phyloP scores from a whole-genome alignment of 441 rosid genomes.

The Bruguiera hainesii region DNA sequence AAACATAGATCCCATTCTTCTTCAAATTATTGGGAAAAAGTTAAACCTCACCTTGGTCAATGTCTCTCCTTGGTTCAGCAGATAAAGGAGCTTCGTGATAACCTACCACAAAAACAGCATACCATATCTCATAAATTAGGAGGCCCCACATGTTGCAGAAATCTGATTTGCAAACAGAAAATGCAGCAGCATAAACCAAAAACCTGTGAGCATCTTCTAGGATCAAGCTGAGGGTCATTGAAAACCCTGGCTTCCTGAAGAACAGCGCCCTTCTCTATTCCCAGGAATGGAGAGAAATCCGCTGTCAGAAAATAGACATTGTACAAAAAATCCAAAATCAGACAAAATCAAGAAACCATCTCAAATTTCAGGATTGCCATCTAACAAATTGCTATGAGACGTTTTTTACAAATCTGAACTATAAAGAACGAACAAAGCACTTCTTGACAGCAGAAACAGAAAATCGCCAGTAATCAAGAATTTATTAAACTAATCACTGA shows the following conservation, averaged over 20 bases:
- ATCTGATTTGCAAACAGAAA: slow-evolving; percentile 5
- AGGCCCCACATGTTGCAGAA: background rate
- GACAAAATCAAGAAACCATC: too few species aligned
- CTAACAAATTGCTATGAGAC: too few species aligned
- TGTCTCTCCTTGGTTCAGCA: slow-evolving; percentile 94
- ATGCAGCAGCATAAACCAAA: slow-evolving; percentile 13
- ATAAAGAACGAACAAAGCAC: too few species aligned
- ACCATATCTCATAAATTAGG: slow-evolving; percentile 13
- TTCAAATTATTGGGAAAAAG: slow-evolving; percentile 8
- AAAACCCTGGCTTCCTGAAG: slow-evolving; percentile 99
- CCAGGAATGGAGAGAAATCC: slow-evolving; percentile 94
- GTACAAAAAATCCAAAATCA: slow-evolving; percentile 1
- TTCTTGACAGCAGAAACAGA: too few species aligned
- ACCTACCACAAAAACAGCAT: slow-evolving; percentile 43
- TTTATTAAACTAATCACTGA: too few species aligned
- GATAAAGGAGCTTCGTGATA: slow-evolving; percentile 91
- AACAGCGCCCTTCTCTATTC: slow-evolving; percentile 98
- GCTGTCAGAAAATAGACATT: slow-evolving; percentile 39
- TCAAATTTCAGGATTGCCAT: too few species aligned
- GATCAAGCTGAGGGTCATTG: slow-evolving; percentile 97
- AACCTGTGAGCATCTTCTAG: slow-evolving; percentile 98
- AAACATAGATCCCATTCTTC: slow-evolving; percentile 1
- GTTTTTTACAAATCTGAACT: too few species aligned
- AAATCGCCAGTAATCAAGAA: too few species aligned
- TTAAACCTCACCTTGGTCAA: slow-evolving; percentile 71